Base-by-base conservation (phyloP, 2,329 filamentous ascomycete genomes). In the Mycosphaerella arachidis region DNA sequence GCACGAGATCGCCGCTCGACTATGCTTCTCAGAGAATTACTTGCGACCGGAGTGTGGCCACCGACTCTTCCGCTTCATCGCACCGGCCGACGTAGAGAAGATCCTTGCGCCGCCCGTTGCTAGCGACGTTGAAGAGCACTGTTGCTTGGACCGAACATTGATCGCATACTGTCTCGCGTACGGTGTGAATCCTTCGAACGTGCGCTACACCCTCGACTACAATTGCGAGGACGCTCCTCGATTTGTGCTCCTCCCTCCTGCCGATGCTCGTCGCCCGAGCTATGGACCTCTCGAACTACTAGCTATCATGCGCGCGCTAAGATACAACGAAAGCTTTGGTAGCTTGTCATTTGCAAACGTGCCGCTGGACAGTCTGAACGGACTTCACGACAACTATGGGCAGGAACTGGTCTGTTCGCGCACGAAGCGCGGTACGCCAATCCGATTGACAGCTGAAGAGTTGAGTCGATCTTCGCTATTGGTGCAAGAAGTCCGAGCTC, bases 151-250 rank as follows among this genome's bases (percentile, higher is more conserved):
- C 65, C 80, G 86, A 35, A 90, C 87, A 1, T 73, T 90, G 33
- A 84, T 84, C 52, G 87, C 86, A 35, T 90, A 89, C 69, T 89
- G 86, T 69, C 79, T 87, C 46, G 86, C 85, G 20, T 90, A 89
- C 70, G 82, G 84, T 59, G 78, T 88, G 24, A 85, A 88, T 66
- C 84, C 87, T 3, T 82, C 82, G 12, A 87, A 86, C 57, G 86
- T 90, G 53, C 80, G 82, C 55, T 89, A 88, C 67, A 79, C 79
- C 6, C 81, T 88, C 58, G 81, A 85, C 67, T 79, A 82, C 66
- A 74, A 82, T 58, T 84, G 82, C 62, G 87, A 90, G 70, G 86
- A 90, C 74, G 82, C 81, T 31, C 87, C 87, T 5, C 82, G 83
- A 37, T 90, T 90, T 69, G 81, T 82, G 63, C 78, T 90, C 8